Evolutionary conservation across 2,329 filamentous ascomycete genomes (phyloP).

Genomic region (Nothophoma quercina): DNA sequence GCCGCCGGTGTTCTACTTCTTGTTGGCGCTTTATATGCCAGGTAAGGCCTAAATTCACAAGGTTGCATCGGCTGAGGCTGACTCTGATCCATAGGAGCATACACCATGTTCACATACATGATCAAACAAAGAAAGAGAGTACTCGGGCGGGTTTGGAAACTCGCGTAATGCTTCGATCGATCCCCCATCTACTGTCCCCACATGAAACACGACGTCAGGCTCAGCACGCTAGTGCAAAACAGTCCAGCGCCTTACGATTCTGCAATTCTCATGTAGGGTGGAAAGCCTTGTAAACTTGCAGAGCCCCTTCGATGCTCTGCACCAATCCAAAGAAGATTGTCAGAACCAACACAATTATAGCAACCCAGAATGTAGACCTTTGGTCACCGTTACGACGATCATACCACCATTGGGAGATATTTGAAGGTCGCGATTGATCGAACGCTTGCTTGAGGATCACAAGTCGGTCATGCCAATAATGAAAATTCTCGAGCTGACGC

Average conservation of each 20-base stretch:
- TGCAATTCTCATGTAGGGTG: too few relatives aligned
- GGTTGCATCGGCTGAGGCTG: background rate
- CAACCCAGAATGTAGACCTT: slow-evolving; percentile 59
- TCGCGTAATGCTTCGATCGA: background rate
- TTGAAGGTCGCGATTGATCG: slow-evolving; percentile 44
- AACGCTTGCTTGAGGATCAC: slow-evolving; percentile 54
- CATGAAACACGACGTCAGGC: too few relatives aligned
- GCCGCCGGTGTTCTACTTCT: slow-evolving; percentile 29
- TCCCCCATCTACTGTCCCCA: too few relatives aligned
- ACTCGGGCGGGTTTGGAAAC: slow-evolving; percentile 7
- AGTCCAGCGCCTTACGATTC: too few relatives aligned
- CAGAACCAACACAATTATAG: slow-evolving; percentile 46
- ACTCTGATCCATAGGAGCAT: slow-evolving; percentile 23
- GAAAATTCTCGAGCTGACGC: slow-evolving; percentile 42
- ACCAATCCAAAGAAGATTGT: slow-evolving; percentile 55
- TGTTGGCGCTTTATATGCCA: slow-evolving; percentile 32
- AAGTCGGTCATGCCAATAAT: slow-evolving; percentile 55
- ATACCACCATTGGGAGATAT: slow-evolving; percentile 50
- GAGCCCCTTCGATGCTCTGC: slow-evolving; percentile 53
- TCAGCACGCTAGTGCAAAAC: too few relatives aligned
- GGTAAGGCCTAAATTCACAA: slow-evolving; percentile 18
- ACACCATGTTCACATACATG: slow-evolving; percentile 41
- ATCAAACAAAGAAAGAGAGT: slow-evolving; percentile 35
- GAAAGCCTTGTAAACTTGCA: slow-evolving; percentile 33
- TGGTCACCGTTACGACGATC: slow-evolving; percentile 53